These are phyloP conservation scores for Hypoxylon lienhwacheense DNA, from an alignment of 495 filamentous ascomycete species.

Conservation along the genomic window DNA sequence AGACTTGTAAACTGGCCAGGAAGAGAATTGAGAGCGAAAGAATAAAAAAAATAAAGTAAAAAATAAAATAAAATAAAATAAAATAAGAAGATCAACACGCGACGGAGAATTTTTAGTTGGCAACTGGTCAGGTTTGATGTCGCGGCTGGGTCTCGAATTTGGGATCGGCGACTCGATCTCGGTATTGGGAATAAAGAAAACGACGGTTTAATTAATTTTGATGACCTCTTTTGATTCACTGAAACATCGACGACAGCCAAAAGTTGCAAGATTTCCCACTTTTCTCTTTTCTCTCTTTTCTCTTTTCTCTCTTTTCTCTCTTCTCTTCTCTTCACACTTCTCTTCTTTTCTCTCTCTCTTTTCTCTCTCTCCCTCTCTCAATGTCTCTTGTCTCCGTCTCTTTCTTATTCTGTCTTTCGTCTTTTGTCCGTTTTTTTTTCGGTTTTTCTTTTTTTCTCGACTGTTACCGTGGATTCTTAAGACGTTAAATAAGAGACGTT, in stretches of 20 bases:
- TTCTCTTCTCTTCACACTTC: not conserved
- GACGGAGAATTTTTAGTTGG: constrained; percentile 33
- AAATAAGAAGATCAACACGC: constrained; percentile 33
- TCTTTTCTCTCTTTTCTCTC: not conserved
- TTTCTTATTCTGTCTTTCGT: no score
- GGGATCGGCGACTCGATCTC: constrained; percentile 29
- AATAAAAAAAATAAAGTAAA: constrained; percentile 11
- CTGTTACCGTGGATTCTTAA: no score
- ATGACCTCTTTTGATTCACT: constrained; percentile 22
- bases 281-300: not conserved
- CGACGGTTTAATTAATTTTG: constrained; percentile 20
- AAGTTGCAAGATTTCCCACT: not conserved
- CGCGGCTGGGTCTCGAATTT: constrained; percentile 35
- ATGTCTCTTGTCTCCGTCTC: no score
- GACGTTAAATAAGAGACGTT: no score
- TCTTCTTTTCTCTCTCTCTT: not conserved
- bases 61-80: constrained; percentile 24
- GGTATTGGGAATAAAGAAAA: constrained; percentile 34
- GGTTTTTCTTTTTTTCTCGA: no score
- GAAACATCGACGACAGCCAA: constrained; percentile 20
- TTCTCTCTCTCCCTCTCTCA: no score
- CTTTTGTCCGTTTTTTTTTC: no score
- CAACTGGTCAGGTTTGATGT: constrained; percentile 12
- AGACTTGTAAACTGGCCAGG: not conserved
- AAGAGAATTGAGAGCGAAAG: constrained; percentile 16